These are phyloP conservation scores for Schizosaccharomyces pombe DNA, from an alignment of 805 yeast species.

Conservation along the genomic window DNA sequence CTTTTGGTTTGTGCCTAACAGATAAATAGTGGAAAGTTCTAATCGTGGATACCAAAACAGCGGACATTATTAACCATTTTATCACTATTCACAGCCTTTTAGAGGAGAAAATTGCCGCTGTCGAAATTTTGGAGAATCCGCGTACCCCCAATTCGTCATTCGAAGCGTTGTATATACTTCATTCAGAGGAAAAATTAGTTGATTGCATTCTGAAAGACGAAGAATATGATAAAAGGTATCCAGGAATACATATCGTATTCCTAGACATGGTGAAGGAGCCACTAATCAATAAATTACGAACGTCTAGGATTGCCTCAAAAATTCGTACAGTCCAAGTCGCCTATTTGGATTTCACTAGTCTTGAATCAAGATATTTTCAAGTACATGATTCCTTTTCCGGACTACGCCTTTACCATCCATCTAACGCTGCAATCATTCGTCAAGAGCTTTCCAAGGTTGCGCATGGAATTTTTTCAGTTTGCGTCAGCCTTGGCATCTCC, in stretches of 20 bases:
- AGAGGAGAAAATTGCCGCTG: conserved; percentile 16
- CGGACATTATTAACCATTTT: background rate
- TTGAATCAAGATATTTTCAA: conserved; percentile 11
- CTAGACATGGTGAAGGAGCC: conserved; percentile 27
- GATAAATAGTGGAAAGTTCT: conserved; percentile 1
- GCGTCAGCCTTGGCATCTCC: conserved; percentile 64
- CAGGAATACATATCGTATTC: conserved; percentile 47
- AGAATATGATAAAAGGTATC: conserved; percentile 45
- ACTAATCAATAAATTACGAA: conserved; percentile 12
- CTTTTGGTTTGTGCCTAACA: no score
- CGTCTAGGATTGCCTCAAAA: background rate
- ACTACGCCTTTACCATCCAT: background rate
- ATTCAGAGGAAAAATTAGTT: conserved; percentile 41
- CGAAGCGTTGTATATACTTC: conserved; percentile 61
- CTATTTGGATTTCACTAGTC: conserved; percentile 9
- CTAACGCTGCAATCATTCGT: background rate
- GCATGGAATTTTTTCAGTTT: conserved; percentile 32
- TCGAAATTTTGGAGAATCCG: conserved; percentile 37
- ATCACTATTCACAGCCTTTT: background rate
- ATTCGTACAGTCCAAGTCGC: conserved; percentile 9
- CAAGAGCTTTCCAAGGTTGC: background rate
- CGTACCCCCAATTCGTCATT: conserved; percentile 40
- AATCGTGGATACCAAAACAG: background rate
- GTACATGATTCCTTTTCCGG: background rate
- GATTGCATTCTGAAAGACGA: conserved; percentile 64